Conservation (phyloP, 805 yeast species). For the Metschnikowia lachancei region DNA sequence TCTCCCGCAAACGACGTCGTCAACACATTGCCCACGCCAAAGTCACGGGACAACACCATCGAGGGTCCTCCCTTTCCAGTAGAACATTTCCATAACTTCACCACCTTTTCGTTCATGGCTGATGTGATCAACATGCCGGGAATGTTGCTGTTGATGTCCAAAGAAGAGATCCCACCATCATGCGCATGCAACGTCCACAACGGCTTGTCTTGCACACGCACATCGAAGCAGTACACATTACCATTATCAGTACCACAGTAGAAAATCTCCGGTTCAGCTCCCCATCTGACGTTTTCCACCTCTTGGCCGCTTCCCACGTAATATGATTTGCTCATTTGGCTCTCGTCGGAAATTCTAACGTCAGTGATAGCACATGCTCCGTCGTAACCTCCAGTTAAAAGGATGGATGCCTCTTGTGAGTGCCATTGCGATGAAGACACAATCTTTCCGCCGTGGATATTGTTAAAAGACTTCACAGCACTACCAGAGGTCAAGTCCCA, state of each 20-base stretch:
- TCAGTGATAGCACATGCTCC: conserved; percentile 78
- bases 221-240: conserved; percentile 83
- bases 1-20: conserved; percentile 83
- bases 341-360: conserved; percentile 68
- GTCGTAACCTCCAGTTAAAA: conserved; percentile 93
- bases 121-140: conserved; percentile 79
- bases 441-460: conserved; percentile 71
- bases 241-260: conserved; percentile 93
- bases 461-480: conserved; percentile 74
- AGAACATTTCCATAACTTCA: conserved; percentile 85
- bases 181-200: conserved; percentile 97
- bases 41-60: conserved; percentile 86
- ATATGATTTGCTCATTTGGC: conserved; percentile 61
- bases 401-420: conserved; percentile 55
- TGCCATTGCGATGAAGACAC: conserved; percentile 92
- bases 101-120: conserved; percentile 84
- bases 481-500: conserved; percentile 83
- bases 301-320: conserved; percentile 68
- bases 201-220: conserved; percentile 65
- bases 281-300: conserved; percentile 80
- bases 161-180: conserved; percentile 85
- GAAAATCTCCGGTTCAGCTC: conserved; percentile 50
- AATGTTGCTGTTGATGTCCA: conserved; percentile 64
- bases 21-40: conserved; percentile 91
- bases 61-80: conserved; percentile 57